Evolutionary conservation across 1,284 basidiomycete genomes (phyloP).

Genomic region (Cutaneotrichosporon sp.): DNA sequence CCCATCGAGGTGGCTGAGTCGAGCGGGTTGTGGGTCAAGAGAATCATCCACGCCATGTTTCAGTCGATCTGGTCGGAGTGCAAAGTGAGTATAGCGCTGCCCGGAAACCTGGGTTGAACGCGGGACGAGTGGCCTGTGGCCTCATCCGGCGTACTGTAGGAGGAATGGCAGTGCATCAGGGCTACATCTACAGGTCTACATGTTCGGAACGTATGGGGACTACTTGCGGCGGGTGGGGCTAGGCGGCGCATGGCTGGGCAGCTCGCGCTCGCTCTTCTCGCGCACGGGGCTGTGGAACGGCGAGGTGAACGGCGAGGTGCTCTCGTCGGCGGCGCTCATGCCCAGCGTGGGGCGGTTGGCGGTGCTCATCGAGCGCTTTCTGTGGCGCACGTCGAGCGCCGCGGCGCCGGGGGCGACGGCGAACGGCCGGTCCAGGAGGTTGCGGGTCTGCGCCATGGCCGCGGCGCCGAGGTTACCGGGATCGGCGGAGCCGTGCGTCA

Average conservation of each 20-base stretch:
- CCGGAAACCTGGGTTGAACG: too few relatives aligned
- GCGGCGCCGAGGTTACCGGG: constrained; percentile 19
- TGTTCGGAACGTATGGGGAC: not conserved
- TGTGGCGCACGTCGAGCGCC: constrained; percentile 35
- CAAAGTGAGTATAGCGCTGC: too few relatives aligned
- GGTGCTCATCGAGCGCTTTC: constrained; percentile 29
- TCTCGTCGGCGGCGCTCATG: not conserved
- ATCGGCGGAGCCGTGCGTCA: constrained; percentile 1
- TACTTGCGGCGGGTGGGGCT: not conserved
- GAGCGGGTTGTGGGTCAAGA: too few relatives aligned
- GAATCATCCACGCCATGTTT: too few relatives aligned
- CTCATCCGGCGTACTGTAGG: too few relatives aligned
- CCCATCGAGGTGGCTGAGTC: too few relatives aligned
- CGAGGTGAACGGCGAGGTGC: not conserved
- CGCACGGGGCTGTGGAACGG: not conserved
- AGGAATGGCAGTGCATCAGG: not conserved
- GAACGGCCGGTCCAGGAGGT: constrained; percentile 11
- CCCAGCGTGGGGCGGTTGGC: not conserved
- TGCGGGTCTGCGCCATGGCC: constrained; percentile 23
- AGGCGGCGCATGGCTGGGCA: not conserved
- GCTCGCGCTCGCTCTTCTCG: not conserved
- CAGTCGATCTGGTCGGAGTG: too few relatives aligned
- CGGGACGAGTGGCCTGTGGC: too few relatives aligned
- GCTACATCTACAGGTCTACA: not conserved
- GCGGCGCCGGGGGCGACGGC: constrained; percentile 30